Evolutionary conservation across 805 yeast genomes (phyloP), one percentile per base, ranked within the genome.

Genomic region (Candida ficus): DNA sequence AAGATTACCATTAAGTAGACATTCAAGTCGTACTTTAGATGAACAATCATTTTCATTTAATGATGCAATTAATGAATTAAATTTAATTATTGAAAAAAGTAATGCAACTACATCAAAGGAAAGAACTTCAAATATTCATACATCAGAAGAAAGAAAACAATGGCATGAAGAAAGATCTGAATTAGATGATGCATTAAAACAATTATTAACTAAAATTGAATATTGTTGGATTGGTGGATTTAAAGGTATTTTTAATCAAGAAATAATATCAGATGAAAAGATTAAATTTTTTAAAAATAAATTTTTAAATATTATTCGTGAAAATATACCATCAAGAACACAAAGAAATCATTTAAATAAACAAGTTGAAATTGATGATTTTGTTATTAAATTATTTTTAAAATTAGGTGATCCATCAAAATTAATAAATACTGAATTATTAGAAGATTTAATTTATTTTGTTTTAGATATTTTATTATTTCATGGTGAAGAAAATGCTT

Each of bases 161-260:
- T 91, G 97, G 96, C 93, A 97, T 95, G 68, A 70, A 30, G 63
- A 65, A 22, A 64, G 97, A 36, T 76, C 75, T 41, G 61, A 59
- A 0, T 63, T 89, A 14, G 96, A 91, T 57, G 57, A 64, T 9
- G 60, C 71, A 35, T 54, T 91, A 38, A 58, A 70, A 29, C 59
- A 58, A 2, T 58, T 89, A n/a, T 56, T 91, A n/a, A 51, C 57
- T 1, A 65, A 66, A 25, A 71, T 86, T 8, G 91, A 87, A 40
- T 57, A 58, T 18, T 63, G 66, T 41, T 86, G 96, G 90, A 63
- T 91, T 28, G 88, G 91, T 12, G 95, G 91, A 0, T 84, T 88
- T 48, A 63, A 63, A 38, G 80, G 89, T 0, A 54, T 87, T 3
- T 82, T 90, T 54, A 62, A 66, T 30, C 62, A 64, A 2, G 46